phyloP scores from a whole-genome alignment of 2,329 filamentous ascomycete species.

The Fusarium longipes region DNA sequence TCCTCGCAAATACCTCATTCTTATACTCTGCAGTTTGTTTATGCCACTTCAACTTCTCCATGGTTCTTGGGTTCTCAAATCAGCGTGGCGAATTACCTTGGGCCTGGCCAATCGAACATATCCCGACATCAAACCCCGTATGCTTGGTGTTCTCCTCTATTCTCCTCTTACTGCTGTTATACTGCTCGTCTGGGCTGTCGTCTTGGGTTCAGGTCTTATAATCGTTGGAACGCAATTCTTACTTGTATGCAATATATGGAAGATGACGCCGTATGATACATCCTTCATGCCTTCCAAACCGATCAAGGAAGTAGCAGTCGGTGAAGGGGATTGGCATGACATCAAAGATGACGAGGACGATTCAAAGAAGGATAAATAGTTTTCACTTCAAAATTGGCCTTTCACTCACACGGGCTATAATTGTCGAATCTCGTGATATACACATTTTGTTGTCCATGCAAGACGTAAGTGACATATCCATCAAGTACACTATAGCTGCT shows the following conservation, averaged over 20 bases:
- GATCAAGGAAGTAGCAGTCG: background rate
- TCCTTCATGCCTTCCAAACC: background rate
- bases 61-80: constrained; percentile 21
- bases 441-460: too few relatives aligned
- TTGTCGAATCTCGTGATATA: background rate
- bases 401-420: background rate
- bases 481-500: background rate
- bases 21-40: background rate
- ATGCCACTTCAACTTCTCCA: constrained; percentile 22
- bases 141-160: constrained; percentile 18
- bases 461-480: background rate
- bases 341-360: background rate
- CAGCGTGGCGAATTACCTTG: constrained; percentile 20
- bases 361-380: background rate
- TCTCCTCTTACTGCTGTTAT: background rate
- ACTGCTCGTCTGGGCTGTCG: background rate
- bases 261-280: background rate
- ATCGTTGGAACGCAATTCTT: background rate
- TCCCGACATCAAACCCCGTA: constrained; percentile 5
- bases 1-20: background rate
- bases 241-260: constrained; percentile 1
- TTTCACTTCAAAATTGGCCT: too few relatives aligned
- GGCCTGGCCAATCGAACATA: constrained; percentile 20
- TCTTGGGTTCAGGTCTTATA: background rate
- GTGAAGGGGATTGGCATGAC: background rate